Percentiles rank a stretch among this genome's conserved stretches.
phyloP scores from a whole-genome alignment of 139 green algal genomes.

The Tetratostichococcus sp. region DNA sequence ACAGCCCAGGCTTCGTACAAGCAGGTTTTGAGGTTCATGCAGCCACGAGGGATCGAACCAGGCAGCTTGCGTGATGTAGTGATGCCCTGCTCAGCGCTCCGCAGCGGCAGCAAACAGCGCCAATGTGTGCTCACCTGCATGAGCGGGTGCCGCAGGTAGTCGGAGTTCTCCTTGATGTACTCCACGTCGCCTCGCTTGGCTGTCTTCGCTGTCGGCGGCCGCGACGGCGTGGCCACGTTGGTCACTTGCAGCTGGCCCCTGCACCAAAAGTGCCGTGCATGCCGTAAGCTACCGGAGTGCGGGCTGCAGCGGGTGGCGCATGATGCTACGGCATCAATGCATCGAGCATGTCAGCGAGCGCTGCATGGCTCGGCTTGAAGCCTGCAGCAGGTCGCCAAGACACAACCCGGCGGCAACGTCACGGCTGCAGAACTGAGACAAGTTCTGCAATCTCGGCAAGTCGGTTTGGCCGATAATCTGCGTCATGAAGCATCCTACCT shows the following conservation, averaged over 20 bases:
- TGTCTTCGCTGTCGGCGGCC: slow-evolving; percentile 59
- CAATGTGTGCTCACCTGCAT: slow-evolving; percentile 62
- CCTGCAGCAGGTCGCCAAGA: too few relatives aligned
- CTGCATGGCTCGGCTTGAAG: too few relatives aligned
- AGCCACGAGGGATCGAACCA: too few relatives aligned
- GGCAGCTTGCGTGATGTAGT: too few relatives aligned
- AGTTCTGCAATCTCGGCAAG: too few relatives aligned
- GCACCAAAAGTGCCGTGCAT: neutral
- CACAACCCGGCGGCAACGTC: neutral
- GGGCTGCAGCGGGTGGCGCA: too few relatives aligned
- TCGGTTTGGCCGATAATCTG: neutral
- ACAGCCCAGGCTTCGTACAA: too few relatives aligned
- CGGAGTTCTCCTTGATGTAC: slow-evolving; percentile 94
- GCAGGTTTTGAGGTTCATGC: too few relatives aligned
- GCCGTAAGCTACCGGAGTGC: neutral
- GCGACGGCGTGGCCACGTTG: slow-evolving; percentile 61
- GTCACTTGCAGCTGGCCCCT: neutral
- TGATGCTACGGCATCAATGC: too few relatives aligned
- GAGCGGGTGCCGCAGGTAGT: slow-evolving; percentile 95
- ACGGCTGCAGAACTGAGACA: neutral
- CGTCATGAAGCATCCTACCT: neutral
- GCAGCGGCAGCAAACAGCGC: too few relatives aligned
- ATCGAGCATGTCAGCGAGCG: too few relatives aligned
- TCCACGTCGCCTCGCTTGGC: slow-evolving; percentile 83
- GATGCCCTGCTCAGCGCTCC: too few relatives aligned